These are phyloP conservation scores for Sclerotinia subarctica DNA, from an alignment of 2,329 filamentous ascomycete species.

Conservation along the genomic window DNA sequence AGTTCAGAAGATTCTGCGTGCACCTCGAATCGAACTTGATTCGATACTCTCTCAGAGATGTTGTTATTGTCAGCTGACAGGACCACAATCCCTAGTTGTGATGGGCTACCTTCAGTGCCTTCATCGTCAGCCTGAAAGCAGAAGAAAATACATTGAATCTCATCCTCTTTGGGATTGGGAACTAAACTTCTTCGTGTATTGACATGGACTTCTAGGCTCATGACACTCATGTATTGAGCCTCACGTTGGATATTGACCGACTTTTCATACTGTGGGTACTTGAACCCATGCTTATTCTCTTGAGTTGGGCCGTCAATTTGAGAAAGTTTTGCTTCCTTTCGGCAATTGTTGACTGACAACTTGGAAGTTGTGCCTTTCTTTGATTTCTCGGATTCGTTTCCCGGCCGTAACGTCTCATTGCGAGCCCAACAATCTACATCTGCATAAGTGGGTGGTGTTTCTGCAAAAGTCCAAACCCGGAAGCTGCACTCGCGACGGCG, in stretches of 20 bases:
- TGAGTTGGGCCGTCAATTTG: slow-evolving; percentile 90
- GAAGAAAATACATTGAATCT: slow-evolving; percentile 88
- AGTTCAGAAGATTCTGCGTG: slow-evolving; percentile 76
- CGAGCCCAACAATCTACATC: slow-evolving; percentile 70
- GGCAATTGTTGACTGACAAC: slow-evolving; percentile 23
- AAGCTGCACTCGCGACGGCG: slow-evolving; percentile 59
- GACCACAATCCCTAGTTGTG: slow-evolving; percentile 69
- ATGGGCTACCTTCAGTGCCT: slow-evolving; percentile 49
- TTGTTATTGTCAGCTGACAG: slow-evolving; percentile 58
- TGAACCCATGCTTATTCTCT: slow-evolving; percentile 76
- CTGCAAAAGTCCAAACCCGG: slow-evolving; percentile 73
- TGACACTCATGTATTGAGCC: slow-evolving; percentile 90
- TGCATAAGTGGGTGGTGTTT: slow-evolving; percentile 63
- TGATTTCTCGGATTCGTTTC: slow-evolving; percentile 24
- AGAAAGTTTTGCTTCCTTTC: slow-evolving; percentile 51
- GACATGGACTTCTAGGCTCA: slow-evolving; percentile 91
- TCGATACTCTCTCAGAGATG: slow-evolving; percentile 59
- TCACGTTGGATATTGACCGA: slow-evolving; percentile 78
- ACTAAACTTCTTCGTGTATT: slow-evolving; percentile 78
- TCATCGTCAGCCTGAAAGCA: slow-evolving; percentile 74
- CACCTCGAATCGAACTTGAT: slow-evolving; percentile 61
- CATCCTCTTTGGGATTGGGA: slow-evolving; percentile 87
- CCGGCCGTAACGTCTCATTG: slow-evolving; percentile 37
- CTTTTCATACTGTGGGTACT: slow-evolving; percentile 74
- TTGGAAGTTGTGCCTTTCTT: slow-evolving; percentile 25